Conservation (phyloP, 2,329 filamentous ascomycete genomes). For the Fonsecaea nubica region DNA sequence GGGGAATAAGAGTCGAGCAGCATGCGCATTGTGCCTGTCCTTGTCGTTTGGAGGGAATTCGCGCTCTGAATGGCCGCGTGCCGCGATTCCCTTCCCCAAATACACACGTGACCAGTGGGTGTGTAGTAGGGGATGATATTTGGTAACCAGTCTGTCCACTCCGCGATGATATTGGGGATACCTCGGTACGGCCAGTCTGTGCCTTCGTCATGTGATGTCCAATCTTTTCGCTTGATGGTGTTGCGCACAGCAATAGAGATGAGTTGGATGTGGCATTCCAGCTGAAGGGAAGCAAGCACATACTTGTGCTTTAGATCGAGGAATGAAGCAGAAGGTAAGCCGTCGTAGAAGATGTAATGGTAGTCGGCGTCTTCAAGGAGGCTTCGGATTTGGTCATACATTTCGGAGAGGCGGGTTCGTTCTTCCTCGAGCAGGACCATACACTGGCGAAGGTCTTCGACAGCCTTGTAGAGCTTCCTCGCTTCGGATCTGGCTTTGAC, state of each 20-base stretch:
- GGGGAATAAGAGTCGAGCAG: conserved; percentile 33
- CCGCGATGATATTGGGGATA: conserved; percentile 55
- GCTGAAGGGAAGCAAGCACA: conserved; percentile 27
- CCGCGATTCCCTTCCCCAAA: conserved; percentile 25
- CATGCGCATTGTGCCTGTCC: conserved; percentile 25
- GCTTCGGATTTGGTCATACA: conserved; percentile 31
- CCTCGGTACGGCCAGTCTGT: conserved; percentile 45
- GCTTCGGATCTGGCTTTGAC: conserved; percentile 20
- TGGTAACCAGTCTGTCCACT: conserved; percentile 58
- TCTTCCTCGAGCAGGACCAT: conserved; percentile 32
- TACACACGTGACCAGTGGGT: conserved; percentile 48
- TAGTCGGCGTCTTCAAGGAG: conserved; percentile 10
- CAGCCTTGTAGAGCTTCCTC: conserved; percentile 15
- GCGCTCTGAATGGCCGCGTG: conserved; percentile 23
- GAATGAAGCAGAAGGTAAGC: conserved; percentile 31
- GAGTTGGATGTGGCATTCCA: conserved; percentile 35
- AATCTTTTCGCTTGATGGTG: conserved; percentile 35
- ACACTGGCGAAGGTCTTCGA: conserved; percentile 30
- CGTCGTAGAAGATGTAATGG: conserved; percentile 25
- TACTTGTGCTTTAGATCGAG: conserved; percentile 34
- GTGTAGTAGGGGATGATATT: conserved; percentile 48
- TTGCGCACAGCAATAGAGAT: conserved; percentile 29
- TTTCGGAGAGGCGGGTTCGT: conserved; percentile 21
- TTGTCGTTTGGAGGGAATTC: conserved; percentile 29
- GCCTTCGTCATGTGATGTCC: conserved; percentile 30